Evolutionary conservation across 768 basidiomycete species (phyloP).

Genomic region (Sarcodon aspratus): DNA sequence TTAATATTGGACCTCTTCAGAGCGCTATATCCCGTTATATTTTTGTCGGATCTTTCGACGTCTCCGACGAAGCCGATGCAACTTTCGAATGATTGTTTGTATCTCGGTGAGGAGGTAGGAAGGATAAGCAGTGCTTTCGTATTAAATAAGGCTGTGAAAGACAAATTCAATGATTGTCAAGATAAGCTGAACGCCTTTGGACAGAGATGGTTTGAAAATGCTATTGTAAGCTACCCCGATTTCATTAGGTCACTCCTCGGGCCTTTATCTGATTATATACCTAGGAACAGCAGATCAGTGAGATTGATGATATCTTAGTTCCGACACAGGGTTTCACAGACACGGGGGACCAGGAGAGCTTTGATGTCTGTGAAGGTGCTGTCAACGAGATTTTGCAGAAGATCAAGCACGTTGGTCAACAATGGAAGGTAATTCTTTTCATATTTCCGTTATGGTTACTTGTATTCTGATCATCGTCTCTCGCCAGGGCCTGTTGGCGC

Average conservation of each 20-base stretch:
- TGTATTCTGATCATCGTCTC: background rate
- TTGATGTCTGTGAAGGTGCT: slow-evolving; percentile 64
- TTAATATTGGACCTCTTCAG: slow-evolving; percentile 70
- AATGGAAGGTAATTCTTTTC: slow-evolving; percentile 55
- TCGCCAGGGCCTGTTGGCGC: slow-evolving; percentile 54
- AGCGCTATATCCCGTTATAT: slow-evolving; percentile 64
- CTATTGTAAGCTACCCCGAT: slow-evolving; percentile 40
- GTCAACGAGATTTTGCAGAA: slow-evolving; percentile 52
- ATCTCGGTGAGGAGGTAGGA: slow-evolving; percentile 44
- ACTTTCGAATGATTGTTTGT: slow-evolving; percentile 75
- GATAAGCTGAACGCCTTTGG: slow-evolving; percentile 41
- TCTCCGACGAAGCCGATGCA: slow-evolving; percentile 50
- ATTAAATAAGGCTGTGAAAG: slow-evolving; percentile 20
- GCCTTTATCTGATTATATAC: background rate
- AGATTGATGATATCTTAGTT: slow-evolving; percentile 34
- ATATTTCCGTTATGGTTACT: background rate
- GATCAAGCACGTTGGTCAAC: slow-evolving; percentile 49
- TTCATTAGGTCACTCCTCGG: background rate
- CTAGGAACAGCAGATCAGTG: slow-evolving; percentile 38
- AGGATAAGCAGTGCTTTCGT: slow-evolving; percentile 20
- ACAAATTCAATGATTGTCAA: slow-evolving; percentile 39
- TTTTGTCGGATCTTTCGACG: slow-evolving; percentile 30
- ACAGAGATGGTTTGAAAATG: slow-evolving; percentile 61
- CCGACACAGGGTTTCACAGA: slow-evolving; percentile 57
- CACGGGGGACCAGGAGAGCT: slow-evolving; percentile 61